Evolutionary conservation across 1,284 basidiomycete genomes (phyloP), one percentile per base, ranked within the genome.

Genomic region (Cryptococcus sp.): DNA sequence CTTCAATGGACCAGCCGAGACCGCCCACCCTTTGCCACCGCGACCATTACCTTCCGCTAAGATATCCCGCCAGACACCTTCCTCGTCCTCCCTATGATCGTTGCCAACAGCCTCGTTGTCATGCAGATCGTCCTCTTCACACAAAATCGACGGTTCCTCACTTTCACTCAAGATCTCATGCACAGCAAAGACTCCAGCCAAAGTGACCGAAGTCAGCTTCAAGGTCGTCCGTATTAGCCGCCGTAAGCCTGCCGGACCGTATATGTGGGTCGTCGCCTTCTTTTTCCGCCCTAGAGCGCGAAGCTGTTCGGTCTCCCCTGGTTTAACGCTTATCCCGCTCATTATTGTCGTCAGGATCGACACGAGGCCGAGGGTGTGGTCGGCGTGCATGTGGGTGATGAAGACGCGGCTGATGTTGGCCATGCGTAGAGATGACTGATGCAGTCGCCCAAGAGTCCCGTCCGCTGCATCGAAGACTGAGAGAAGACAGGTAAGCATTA

Each of bases 351-450:
- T 83, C 54, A 93, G 80, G 48, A 93, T 80, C 1, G 89, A 86
- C 23, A 89, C 84, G 25, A 91, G 81, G 8, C 91, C 91, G 82
- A 91, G 86, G 41, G 86, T 83, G 77, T 93, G 90, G 76, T 92
- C 89, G 31, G 86, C 90, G 71, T 95, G 93, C 86, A 94, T 87
- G 70, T 94, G 93, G 0, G 93, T 94, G 56, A 94, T 82, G 77
- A 94, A 93, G 41, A 93, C 85, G 67, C 88, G 88, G 15, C 80
- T 80, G 45, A 93, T 82, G 58, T 82, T 85, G 40, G 79, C 80
- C 47, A 85, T 78, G 61, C 82, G 84, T 46, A 88, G 64, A 59
- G 73, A 86, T 84, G 80, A 85, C 83, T 80, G 89, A 85, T 64
- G 78, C 4, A 96, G 73, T 64, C 88, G 89, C 70, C 88, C 83